A percentile compares a stretch with the other conserved stretches of the same genome.
phyloP scores from a whole-genome alignment of 192 early-diverging fungal genomes.

The Gigaspora rosea region DNA sequence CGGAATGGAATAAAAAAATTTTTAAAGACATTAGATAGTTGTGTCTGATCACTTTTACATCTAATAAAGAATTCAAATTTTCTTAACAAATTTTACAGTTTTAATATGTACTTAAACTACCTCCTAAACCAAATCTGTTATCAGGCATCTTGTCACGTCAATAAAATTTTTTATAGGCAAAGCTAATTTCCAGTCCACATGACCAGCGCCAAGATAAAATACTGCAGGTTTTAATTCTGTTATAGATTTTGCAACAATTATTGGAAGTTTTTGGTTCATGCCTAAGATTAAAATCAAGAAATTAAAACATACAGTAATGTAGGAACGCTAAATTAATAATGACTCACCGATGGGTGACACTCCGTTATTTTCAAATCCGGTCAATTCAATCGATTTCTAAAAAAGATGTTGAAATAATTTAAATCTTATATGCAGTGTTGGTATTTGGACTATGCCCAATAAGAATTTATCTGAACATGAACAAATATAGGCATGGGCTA shows the following conservation, averaged over 20 bases:
- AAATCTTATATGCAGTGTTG: not conserved
- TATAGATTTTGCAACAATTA: slow-evolving; percentile 69
- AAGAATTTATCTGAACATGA: too few species aligned
- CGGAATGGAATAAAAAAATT: not conserved
- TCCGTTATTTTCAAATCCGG: slow-evolving; percentile 71
- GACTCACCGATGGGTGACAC: slow-evolving; percentile 71
- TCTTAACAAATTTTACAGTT: too few species aligned
- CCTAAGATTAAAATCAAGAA: slow-evolving; percentile 35
- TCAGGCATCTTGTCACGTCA: slow-evolving; percentile 25
- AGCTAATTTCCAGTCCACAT: slow-evolving; percentile 85
- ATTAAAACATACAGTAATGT: too few species aligned
- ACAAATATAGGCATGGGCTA: too few species aligned
- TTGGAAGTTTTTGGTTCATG: slow-evolving; percentile 54
- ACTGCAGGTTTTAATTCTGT: slow-evolving; percentile 66
- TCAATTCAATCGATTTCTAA: slow-evolving; percentile 63
- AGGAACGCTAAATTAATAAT: not conserved
- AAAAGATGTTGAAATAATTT: not conserved
- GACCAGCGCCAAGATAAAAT: slow-evolving; percentile 78
- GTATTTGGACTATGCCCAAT: too few species aligned
- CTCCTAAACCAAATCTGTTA: slow-evolving; percentile 24
- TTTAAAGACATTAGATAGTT: too few species aligned
- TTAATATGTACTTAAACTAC: too few species aligned
- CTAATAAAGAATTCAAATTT: too few species aligned
- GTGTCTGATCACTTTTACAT: too few species aligned
- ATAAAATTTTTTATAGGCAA: slow-evolving; percentile 66